A percentile compares a stretch with the other conserved stretches of the same genome.
These are phyloP conservation scores for Blastobotrys indianensis DNA, from an alignment of 1,139 yeast genomes.

Conservation along the genomic window DNA sequence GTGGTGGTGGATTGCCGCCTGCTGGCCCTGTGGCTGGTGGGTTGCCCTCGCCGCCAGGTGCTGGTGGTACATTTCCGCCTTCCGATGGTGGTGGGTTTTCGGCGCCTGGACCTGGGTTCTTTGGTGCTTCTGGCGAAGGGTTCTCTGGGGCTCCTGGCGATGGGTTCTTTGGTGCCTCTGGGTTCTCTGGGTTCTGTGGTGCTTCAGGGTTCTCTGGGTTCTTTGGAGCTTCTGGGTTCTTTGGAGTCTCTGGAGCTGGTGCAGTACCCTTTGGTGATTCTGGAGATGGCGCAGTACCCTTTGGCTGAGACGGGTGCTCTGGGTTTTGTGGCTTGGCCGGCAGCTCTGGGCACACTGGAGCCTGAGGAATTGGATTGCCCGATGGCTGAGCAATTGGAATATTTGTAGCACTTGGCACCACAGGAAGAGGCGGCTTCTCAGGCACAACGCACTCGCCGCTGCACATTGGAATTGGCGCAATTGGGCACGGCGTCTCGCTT, in stretches of 20 bases:
- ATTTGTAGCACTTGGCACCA: slow-evolving; percentile 3
- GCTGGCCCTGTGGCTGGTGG: not conserved
- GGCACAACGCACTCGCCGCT: not conserved
- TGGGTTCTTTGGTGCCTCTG: not conserved
- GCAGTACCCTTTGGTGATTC: not conserved
- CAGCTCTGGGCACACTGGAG: slow-evolving; percentile 4
- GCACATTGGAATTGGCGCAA: slow-evolving; percentile 1
- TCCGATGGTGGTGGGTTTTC: not conserved
- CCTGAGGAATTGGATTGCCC: slow-evolving; percentile 1
- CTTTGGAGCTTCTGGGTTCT: not conserved
- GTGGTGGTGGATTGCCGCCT: no score
- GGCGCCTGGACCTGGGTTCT: not conserved
- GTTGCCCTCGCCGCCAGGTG: not conserved
- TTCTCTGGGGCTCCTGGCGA: no score
- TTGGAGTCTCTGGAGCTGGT: not conserved
- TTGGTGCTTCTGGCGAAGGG: not conserved
- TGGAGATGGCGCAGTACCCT: not conserved
- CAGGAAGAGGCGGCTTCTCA: slow-evolving; percentile 1
- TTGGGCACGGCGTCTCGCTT: slow-evolving; percentile 2
- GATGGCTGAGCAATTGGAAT: slow-evolving; percentile 6
- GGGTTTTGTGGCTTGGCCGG: not conserved
- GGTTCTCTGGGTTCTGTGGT: not conserved
- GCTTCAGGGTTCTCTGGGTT: not conserved
- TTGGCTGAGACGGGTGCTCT: not conserved
- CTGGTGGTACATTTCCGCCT: not conserved